These are phyloP conservation scores for Candida pseudofarinosa DNA, from an alignment of 805 yeast species.

Conservation along the genomic window DNA sequence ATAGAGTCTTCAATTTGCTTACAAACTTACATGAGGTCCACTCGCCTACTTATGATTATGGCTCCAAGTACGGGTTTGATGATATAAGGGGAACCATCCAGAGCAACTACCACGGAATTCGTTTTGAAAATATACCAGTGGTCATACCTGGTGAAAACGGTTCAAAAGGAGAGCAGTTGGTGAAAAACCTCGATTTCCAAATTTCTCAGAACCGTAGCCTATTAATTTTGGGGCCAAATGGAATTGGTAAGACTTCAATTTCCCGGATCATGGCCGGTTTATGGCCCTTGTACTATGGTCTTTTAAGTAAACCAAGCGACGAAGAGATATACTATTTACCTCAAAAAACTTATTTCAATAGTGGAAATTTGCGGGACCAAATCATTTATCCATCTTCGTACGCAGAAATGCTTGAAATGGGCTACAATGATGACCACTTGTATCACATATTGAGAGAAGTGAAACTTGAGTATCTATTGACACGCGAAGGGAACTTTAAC, in stretches of 20 bases:
- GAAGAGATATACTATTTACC: slow-evolving; percentile 75
- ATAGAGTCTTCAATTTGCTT: slow-evolving; percentile 72
- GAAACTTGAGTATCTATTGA: slow-evolving; percentile 72
- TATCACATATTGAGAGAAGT: slow-evolving; percentile 68
- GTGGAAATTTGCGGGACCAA: slow-evolving; percentile 87
- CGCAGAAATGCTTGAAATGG: slow-evolving; percentile 69
- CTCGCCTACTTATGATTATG: slow-evolving; percentile 53
- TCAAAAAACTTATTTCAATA: slow-evolving; percentile 78
- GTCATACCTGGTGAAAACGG: slow-evolving; percentile 71
- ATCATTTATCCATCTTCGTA: slow-evolving; percentile 81
- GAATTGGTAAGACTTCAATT: slow-evolving; percentile 86
- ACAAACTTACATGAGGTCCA: slow-evolving; percentile 81
- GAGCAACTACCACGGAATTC: slow-evolving; percentile 60
- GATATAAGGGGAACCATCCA: slow-evolving; percentile 80
- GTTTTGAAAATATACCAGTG: slow-evolving; percentile 79
- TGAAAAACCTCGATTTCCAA: slow-evolving; percentile 57
- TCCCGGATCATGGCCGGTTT: slow-evolving; percentile 79
- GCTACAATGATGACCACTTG: slow-evolving; percentile 66
- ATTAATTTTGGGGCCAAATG: slow-evolving; percentile 81
- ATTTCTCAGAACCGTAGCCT: slow-evolving; percentile 61
- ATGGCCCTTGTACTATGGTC: slow-evolving; percentile 88
- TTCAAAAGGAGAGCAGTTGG: slow-evolving; percentile 54
- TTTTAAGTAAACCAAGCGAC: slow-evolving; percentile 70
- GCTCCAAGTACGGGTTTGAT: slow-evolving; percentile 38
- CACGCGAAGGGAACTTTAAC: slow-evolving; percentile 57